phyloP scores from a whole-genome alignment of 2,329 filamentous ascomycete species.

The Pseudocercospora cruenta region DNA sequence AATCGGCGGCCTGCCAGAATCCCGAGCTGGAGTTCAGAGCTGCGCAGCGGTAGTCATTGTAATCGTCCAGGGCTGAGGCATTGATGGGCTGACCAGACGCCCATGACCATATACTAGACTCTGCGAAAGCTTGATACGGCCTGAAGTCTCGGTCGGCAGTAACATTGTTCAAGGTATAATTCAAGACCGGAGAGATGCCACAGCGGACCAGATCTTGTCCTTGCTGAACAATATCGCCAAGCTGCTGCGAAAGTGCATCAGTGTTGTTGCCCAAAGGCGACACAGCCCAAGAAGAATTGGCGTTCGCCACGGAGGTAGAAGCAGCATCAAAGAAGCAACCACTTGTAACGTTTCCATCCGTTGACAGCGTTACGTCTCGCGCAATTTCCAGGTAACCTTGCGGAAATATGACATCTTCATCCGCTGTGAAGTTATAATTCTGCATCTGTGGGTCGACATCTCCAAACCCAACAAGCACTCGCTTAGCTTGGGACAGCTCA shows the following conservation, averaged over 20 bases:
- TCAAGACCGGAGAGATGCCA: slow-evolving; percentile 64
- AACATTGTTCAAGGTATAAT: slow-evolving; percentile 55
- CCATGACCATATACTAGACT: slow-evolving; percentile 64
- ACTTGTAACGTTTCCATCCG: slow-evolving; percentile 48
- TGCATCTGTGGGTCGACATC: slow-evolving; percentile 60
- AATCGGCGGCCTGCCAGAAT: slow-evolving; percentile 64
- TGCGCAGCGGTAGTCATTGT: slow-evolving; percentile 56
- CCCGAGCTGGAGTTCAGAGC: slow-evolving; percentile 55
- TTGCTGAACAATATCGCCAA: slow-evolving; percentile 32
- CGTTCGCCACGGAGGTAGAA: slow-evolving; percentile 45
- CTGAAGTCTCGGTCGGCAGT: slow-evolving; percentile 54
- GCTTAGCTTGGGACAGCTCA: slow-evolving; percentile 55
- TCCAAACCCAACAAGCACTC: slow-evolving; percentile 61
- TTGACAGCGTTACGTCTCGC: slow-evolving; percentile 40
- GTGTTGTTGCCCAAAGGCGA: slow-evolving; percentile 32
- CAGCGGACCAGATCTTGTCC: slow-evolving; percentile 55
- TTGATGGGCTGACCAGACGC: slow-evolving; percentile 59
- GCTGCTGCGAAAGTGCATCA: neutral
- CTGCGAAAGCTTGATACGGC: slow-evolving; percentile 57
- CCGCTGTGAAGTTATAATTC: slow-evolving; percentile 58
- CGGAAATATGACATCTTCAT: slow-evolving; percentile 57
- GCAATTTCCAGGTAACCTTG: slow-evolving; percentile 48
- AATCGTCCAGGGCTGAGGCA: slow-evolving; percentile 38
- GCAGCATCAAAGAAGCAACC: slow-evolving; percentile 59
- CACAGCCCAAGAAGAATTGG: slow-evolving; percentile 60